Conservation (phyloP, 2,329 filamentous ascomycete species). For the Penicillium sp. region DNA sequence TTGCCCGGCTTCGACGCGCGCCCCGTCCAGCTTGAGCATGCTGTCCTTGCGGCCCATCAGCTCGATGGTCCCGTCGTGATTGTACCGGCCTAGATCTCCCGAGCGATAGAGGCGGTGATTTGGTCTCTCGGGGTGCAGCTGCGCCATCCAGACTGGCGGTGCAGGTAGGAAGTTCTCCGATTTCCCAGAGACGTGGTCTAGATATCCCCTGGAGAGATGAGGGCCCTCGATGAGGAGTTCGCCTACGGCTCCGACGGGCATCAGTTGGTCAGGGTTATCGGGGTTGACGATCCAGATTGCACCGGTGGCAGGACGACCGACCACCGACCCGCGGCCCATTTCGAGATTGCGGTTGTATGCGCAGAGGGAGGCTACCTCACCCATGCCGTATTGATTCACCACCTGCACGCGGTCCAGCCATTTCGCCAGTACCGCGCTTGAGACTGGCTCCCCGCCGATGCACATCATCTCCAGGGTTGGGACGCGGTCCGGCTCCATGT, state of each 20-base stretch:
- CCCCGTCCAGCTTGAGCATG: conserved; percentile 21
- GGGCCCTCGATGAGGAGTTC: conserved; percentile 26
- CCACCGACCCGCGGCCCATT: conserved; percentile 9
- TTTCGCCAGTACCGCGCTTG: conserved; percentile 16
- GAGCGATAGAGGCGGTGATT: conserved; percentile 19
- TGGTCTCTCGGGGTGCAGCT: conserved; percentile 8
- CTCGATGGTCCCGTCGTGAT: conserved; percentile 19
- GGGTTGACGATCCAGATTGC: conserved; percentile 26
- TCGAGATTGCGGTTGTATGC: conserved; percentile 17
- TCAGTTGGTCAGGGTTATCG: conserved; percentile 11
- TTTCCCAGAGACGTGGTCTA: conserved; percentile 15
- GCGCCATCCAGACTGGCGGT: conserved; percentile 12
- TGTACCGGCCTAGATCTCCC: conserved; percentile 21
- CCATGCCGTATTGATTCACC: conserved; percentile 25
- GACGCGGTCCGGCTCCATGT: conserved; percentile 15
- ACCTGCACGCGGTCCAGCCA: conserved; percentile 14
- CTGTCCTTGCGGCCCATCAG: conserved; percentile 24
- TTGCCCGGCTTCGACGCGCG: conserved; percentile 17
- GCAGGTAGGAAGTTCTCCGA: conserved; percentile 15
- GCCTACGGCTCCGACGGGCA: conserved; percentile 24
- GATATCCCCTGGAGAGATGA: conserved; percentile 21
- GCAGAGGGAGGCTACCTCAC: conserved; percentile 21
- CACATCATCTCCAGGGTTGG: conserved; percentile 18
- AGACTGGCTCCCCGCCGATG: conserved; percentile 23
- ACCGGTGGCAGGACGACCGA: conserved; percentile 16